Base-by-base conservation (phyloP, 305 asterid genomes). In the Solanum hybrid region DNA sequence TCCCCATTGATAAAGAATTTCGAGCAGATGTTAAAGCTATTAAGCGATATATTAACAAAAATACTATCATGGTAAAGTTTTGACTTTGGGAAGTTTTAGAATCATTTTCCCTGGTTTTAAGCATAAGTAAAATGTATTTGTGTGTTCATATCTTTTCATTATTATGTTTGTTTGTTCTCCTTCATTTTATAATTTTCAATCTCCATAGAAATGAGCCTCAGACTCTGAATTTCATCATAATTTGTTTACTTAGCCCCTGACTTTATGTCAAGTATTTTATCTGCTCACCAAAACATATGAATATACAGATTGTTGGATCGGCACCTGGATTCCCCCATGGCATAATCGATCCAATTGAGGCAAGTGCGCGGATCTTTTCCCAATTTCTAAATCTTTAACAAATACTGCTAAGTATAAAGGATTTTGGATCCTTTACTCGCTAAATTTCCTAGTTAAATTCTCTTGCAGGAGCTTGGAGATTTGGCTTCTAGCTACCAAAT, bases 291-390 rank as follows among this genome's bases (percentile, higher is more conserved):
- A 79, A 90, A 87, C 89, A 73, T n/a, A 3, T 80, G 76, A 90
- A 72, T 89, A 86, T 86, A 89, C 97, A 97, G 99, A 95, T 98
- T 94, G 96, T 97, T 95, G 99, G 99, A 92, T 98, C 99, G 77
- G 98, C 99, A 75, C 99, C 99, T 83, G 99, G 99, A 88, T 98
- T 96, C 91, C 99, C 99, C 29, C 99, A 98, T 94, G 99, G 99
- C 92, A 95, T 98, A 90, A 94, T 98, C 36, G 99, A 98, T 93
- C 99, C 99, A 87, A 98, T 98, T 89, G 98, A 98, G 99, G 98
- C 90, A 95, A 84, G 93, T 88, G 80, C 90, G 7, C 7, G 7
- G 15, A 31, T 73, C 31, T 51, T 84, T 85, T 85, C 77, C 77
- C 39, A 85, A 20, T 57, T 85, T 57, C 31, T 31, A 31, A 6